Conservation (phyloP, 176 grass and related monocot genomes). For the Rhipidocladum racemiflorum region DNA sequence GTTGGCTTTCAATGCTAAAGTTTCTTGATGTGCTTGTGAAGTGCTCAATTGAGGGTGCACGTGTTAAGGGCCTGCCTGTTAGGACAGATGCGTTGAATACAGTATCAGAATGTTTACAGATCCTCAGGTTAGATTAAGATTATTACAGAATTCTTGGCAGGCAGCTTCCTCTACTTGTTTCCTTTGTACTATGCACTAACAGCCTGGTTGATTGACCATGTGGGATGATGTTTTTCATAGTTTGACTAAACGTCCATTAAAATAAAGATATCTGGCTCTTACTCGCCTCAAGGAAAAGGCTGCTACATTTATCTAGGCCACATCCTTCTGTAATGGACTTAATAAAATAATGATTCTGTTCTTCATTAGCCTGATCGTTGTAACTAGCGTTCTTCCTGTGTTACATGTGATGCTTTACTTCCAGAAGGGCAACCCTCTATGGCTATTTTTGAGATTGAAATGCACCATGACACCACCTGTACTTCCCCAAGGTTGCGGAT, state of each 20-base stretch:
- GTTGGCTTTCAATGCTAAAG: slow-evolving; percentile 54
- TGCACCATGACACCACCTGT: neutral
- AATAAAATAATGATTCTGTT: neutral
- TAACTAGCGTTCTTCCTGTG: neutral
- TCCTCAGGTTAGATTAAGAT: slow-evolving; percentile 71
- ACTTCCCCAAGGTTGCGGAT: neutral
- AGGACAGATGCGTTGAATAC: slow-evolving; percentile 41
- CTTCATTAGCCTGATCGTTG: neutral
- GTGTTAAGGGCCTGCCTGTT: slow-evolving; percentile 24
- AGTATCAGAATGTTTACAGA: slow-evolving; percentile 53
- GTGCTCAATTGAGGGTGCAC: slow-evolving; percentile 35
- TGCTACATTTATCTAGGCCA: neutral
- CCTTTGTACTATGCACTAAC: neutral
- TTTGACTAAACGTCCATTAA: neutral
- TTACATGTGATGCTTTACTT: slow-evolving; percentile 3
- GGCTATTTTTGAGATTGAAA: neutral
- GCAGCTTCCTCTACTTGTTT: neutral
- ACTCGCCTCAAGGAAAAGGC: neutral
- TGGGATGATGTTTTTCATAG: neutral
- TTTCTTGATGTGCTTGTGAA: slow-evolving; percentile 68
- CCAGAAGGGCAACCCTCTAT: neutral
- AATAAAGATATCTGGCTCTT: neutral
- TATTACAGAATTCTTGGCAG: slow-evolving; percentile 4
- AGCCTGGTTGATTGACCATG: slow-evolving; percentile 6
- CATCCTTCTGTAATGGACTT: neutral